phyloP scores from a whole-genome alignment of 2,329 filamentous ascomycete genomes.

The Beauveria sp. region DNA sequence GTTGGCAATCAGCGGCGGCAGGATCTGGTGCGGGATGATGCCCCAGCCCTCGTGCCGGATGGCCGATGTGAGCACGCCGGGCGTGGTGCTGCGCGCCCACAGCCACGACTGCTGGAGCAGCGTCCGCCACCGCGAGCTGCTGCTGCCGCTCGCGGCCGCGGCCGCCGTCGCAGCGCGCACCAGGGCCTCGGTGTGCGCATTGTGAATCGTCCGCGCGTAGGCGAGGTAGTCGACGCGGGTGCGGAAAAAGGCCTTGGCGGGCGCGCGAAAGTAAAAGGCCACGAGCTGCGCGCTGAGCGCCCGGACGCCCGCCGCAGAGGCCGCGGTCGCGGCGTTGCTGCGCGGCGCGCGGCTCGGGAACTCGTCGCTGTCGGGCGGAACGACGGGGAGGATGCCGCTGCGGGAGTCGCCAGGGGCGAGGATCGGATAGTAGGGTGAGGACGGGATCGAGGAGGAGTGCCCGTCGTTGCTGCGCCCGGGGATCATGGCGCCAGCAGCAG shows the following conservation, averaged over 20 bases:
- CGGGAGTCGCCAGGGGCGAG: slow-evolving; percentile 17
- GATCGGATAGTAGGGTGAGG: slow-evolving; percentile 18
- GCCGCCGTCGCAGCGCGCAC: slow-evolving; percentile 24
- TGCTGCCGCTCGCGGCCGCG: slow-evolving; percentile 24
- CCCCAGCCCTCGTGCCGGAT: slow-evolving; percentile 64
- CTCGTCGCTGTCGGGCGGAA: slow-evolving; percentile 33
- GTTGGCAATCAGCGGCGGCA: slow-evolving; percentile 68
- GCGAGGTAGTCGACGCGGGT: slow-evolving; percentile 77
- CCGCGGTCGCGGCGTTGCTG: slow-evolving; percentile 56
- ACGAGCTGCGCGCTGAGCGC: slow-evolving; percentile 77
- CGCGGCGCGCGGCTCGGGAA: slow-evolving; percentile 39
- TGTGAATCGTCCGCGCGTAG: slow-evolving; percentile 46
- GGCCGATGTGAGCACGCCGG: slow-evolving; percentile 60
- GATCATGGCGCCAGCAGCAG: slow-evolving; percentile 11
- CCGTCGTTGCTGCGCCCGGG: slow-evolving; percentile 19
- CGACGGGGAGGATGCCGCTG: slow-evolving; percentile 36
- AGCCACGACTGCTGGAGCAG: slow-evolving; percentile 35
- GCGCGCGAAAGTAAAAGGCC: slow-evolving; percentile 85
- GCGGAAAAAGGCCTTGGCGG: slow-evolving; percentile 87
- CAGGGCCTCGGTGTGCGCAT: slow-evolving; percentile 34
- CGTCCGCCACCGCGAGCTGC: slow-evolving; percentile 24
- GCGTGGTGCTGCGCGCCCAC: slow-evolving; percentile 56
- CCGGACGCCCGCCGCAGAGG: slow-evolving; percentile 78
- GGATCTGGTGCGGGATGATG: slow-evolving; percentile 67
- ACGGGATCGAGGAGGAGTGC: slow-evolving; percentile 17